Conservation (phyloP, 2,329 filamentous ascomycete genomes). For the Xylaria sp. region DNA sequence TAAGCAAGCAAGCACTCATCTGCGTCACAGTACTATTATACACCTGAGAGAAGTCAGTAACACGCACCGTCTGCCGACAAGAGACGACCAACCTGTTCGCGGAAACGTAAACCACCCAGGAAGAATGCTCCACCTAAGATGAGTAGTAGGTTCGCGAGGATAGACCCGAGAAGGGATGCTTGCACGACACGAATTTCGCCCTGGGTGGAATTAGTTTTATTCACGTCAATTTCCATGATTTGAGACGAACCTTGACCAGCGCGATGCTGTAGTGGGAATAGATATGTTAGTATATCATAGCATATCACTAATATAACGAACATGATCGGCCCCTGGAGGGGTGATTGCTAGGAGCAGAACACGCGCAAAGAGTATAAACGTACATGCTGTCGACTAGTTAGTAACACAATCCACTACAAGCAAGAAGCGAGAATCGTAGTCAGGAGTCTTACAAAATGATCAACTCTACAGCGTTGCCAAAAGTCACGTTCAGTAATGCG, state of each 20-base stretch:
- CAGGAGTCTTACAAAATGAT: conserved; percentile 72
- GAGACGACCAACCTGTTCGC: conserved; percentile 74
- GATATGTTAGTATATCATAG: conserved; percentile 42
- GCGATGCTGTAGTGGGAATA: conserved; percentile 70
- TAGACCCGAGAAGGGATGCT: conserved; percentile 88
- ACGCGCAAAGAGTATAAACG: conserved; percentile 9
- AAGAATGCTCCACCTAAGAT: conserved; percentile 94
- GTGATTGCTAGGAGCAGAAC: neutral
- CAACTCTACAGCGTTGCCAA: conserved; percentile 82
- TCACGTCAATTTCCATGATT: neutral
- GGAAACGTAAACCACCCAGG: conserved; percentile 84
- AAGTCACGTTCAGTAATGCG: conserved; percentile 79
- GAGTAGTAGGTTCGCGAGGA: conserved; percentile 86
- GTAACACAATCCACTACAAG: conserved; percentile 15
- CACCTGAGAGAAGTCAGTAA: conserved; percentile 61
- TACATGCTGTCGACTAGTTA: conserved; percentile 46
- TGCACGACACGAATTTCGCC: conserved; percentile 92
- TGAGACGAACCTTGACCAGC: conserved; percentile 69
- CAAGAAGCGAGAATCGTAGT: neutral
- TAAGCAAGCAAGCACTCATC: conserved; percentile 93
- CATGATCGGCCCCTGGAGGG: neutral
- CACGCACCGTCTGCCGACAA: neutral
- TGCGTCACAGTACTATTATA: conserved; percentile 97
- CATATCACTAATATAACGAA: neutral
- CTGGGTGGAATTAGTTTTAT: conserved; percentile 53